phyloP scores from a whole-genome alignment of 2,329 filamentous ascomycete species.

The Thelonectria olida region DNA sequence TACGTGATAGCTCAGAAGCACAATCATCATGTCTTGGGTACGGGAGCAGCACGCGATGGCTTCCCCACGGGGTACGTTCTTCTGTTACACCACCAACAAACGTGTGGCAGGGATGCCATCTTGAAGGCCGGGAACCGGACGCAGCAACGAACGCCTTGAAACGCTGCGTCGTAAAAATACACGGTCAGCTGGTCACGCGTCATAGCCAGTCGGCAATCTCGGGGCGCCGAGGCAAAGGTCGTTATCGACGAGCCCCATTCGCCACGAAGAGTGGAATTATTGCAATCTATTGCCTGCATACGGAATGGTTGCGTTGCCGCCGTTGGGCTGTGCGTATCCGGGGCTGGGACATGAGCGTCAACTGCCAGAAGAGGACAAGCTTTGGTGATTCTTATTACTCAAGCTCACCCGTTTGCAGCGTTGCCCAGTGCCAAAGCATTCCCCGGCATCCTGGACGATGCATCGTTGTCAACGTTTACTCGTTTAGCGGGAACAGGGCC shows the following conservation, averaged over 20 bases:
- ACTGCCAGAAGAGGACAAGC: constrained; percentile 25
- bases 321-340: not conserved
- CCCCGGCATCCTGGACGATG: not conserved
- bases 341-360: constrained; percentile 25
- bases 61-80: constrained; percentile 22
- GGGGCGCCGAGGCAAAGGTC: constrained; percentile 8
- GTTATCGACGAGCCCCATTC: constrained; percentile 28
- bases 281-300: constrained; percentile 34
- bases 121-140: not conserved
- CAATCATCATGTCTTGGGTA: constrained; percentile 7
- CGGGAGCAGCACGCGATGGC: not conserved
- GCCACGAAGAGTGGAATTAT: not conserved
- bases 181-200: not conserved
- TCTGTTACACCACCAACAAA: too few relatives aligned
- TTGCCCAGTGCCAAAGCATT: not conserved
- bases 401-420: not conserved
- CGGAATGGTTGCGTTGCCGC: constrained; percentile 16
- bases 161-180: not conserved
- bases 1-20: constrained; percentile 19
- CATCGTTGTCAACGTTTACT: not conserved
- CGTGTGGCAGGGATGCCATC: not conserved
- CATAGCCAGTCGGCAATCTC: constrained; percentile 30
- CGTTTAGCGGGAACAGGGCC: not conserved
- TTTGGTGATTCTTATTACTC: not conserved
- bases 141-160: not conserved